Percentiles rank a stretch among this genome's conserved stretches.
Conservation (phyloP, 331 rosid genomes). For the Malus hybrid region DNA sequence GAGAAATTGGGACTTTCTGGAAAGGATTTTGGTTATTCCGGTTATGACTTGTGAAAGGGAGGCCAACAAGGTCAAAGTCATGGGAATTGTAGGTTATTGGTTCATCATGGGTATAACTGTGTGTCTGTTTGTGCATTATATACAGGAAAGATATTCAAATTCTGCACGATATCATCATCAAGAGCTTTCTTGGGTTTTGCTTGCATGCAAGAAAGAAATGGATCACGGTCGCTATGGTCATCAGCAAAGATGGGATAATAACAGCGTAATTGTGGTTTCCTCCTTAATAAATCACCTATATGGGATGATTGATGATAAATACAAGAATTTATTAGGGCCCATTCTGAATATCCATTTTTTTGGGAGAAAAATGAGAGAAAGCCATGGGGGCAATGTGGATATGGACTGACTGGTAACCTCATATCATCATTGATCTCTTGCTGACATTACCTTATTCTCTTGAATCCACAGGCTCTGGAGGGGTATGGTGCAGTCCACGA, state of each 20-base stretch:
- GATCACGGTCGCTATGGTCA: slow-evolving; percentile 94
- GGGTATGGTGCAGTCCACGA: slow-evolving; percentile 89
- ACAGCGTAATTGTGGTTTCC: slow-evolving; percentile 99
- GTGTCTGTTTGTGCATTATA: slow-evolving; percentile 73
- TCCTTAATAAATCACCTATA: slow-evolving; percentile 91
- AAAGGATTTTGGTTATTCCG: slow-evolving; percentile 44
- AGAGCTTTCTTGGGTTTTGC: slow-evolving; percentile 40
- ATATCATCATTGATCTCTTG: slow-evolving; percentile 74
- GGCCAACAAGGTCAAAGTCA: slow-evolving; percentile 45
- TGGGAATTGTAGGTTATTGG: slow-evolving; percentile 65
- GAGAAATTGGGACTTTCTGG: slow-evolving; percentile 19
- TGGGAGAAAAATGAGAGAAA: slow-evolving; percentile 70
- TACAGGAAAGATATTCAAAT: slow-evolving; percentile 54
- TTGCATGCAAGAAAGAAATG: slow-evolving; percentile 67
- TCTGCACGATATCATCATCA: slow-evolving; percentile 22
- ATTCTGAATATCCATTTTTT: slow-evolving; percentile 63
- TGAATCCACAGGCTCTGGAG: slow-evolving; percentile 99
- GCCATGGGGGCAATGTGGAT: slow-evolving; percentile 94
- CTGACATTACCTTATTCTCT: slow-evolving; percentile 99
- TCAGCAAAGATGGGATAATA: slow-evolving; percentile 99
- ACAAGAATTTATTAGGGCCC: slow-evolving; percentile 83
- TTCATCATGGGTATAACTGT: slow-evolving; percentile 69
- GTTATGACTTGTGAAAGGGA: slow-evolving; percentile 36
- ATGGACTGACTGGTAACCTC: slow-evolving; percentile 99
- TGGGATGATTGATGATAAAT: slow-evolving; percentile 87